Conservation (phyloP, 148 eudicot species). For the Drosera capensis region DNA sequence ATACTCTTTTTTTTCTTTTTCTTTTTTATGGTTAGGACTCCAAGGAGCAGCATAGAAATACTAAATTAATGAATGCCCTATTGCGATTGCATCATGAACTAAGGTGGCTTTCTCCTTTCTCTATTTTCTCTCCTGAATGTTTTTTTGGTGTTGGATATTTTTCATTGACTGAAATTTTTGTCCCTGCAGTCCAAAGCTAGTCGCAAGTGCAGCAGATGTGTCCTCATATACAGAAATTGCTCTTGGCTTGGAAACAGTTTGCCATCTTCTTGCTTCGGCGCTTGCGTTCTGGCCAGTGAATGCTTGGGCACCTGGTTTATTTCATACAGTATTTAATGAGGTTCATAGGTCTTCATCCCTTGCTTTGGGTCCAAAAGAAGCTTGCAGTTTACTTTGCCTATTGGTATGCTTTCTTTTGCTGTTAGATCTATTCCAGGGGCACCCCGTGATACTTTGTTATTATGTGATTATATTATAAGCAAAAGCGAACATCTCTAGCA, state of each 20-base stretch:
- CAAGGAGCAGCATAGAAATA: constrained; percentile 87
- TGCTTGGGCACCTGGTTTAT: constrained; percentile 95
- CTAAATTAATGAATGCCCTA: constrained; percentile 78
- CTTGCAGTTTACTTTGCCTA: constrained; percentile 66
- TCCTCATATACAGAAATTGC: constrained; percentile 66
- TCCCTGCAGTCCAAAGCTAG: constrained; percentile 80
- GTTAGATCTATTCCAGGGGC: no score
- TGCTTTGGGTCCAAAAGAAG: constrained; percentile 87
- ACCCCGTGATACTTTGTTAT: no score
- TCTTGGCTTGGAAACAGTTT: constrained; percentile 69
- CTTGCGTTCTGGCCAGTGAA: constrained; percentile 92
- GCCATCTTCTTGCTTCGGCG: constrained; percentile 86
- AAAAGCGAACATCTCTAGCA: no score
- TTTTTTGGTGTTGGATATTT: background rate
- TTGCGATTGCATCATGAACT: constrained; percentile 79
- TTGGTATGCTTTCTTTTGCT: constrained; percentile 52
- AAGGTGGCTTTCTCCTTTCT: constrained; percentile 31
- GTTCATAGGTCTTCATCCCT: constrained; percentile 72
- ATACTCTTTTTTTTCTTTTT: background rate
- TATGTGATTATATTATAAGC: no score
- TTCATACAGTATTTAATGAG: constrained; percentile 72
- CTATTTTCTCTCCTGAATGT: background rate
- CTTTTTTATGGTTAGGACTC: constrained; percentile 46
- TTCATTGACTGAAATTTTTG: constrained; percentile 3
- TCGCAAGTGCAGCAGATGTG: constrained; percentile 64